Evolutionary conservation across 192 early-diverging fungal species (phyloP), one percentile per base, ranked within the genome.

Genomic region (Gaertneriomyces semiglobifer): DNA sequence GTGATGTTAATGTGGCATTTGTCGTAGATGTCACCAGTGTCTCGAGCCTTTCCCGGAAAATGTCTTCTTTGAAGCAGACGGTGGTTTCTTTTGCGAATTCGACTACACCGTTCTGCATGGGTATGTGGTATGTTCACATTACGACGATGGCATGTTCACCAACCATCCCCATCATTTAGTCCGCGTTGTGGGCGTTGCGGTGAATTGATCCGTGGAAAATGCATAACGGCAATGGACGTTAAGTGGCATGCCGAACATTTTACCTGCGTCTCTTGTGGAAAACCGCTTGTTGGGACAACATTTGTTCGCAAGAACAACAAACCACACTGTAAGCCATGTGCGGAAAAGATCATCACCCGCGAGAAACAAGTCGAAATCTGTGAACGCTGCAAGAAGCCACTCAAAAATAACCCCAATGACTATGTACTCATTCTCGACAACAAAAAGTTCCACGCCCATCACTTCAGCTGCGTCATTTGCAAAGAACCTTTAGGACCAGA

Each of bases 181-280:
- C 58, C 73, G 7, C 64, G 79, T 4, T 81, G 80, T 62, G 70
- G 63, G 44, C 63, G 65, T 38, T 81, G 80, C 62, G 72, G 71
- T 33, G 69, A 77, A 62, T 48, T 78, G 48, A 81, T 80, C 7
- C 44, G 53, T 4, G 83, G 78, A 9, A 75, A 76, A 51, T 76
- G 70, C 57, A 73, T 83, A 4, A 73, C 66, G 10, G 83, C 81
- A 16, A 58, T 81, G 20, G 77, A 79, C 4, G 57, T 65, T 48
- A 79, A 78, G 51, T 84, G 80, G 79, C 83, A 84, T 66, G 50
- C 77, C 6, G 75, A 79, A 11, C 80, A 82, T 46, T 84, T 84
- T 57, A 62, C 65, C 25, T 84, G 71, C 56, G 60, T 65, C 5
- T 44, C 51, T 9, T 84, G 75, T 59, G 76, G 74, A n/a, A 73